Conservation (phyloP, 805 yeast genomes). For the Yarrowia deformans region DNA sequence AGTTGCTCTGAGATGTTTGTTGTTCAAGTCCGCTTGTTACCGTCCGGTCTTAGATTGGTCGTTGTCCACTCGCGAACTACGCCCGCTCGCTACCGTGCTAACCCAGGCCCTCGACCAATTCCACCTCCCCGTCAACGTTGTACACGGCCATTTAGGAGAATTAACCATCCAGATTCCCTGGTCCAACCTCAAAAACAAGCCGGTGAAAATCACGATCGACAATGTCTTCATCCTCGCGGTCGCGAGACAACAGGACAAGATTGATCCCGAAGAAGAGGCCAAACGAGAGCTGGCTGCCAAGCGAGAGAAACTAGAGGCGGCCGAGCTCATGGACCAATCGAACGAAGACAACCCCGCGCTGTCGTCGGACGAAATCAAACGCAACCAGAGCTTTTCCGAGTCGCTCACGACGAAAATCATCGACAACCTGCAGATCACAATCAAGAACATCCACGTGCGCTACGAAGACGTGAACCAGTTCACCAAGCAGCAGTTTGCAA, state of each 20-base stretch:
- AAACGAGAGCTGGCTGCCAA: conserved; percentile 71
- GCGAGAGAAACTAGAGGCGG: conserved; percentile 68
- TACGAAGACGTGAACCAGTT: conserved; percentile 76
- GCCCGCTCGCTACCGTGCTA: conserved; percentile 2
- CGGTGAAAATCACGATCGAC: conserved; percentile 85
- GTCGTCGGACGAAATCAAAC: conserved; percentile 51
- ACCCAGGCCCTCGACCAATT: conserved; percentile 76
- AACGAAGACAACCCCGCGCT: conserved; percentile 49
- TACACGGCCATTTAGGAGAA: conserved; percentile 88
- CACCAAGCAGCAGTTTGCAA: conserved; percentile 70
- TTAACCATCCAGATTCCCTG: conserved; percentile 93
- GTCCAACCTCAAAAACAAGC: conserved; percentile 91
- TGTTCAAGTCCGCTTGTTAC: too few species aligned
- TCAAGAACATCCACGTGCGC: conserved; percentile 87
- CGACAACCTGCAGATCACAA: conserved; percentile 90
- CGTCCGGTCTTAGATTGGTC: too few species aligned
- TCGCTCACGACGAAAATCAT: conserved; percentile 86
- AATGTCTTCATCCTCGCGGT: conserved; percentile 84
- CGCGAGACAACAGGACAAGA: conserved; percentile 69
- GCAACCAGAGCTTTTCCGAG: conserved; percentile 85
- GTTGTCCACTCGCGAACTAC: not conserved
- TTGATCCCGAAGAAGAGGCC: conserved; percentile 66
- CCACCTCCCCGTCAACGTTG: conserved; percentile 84
- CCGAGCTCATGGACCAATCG: conserved; percentile 62
- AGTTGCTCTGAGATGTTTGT: too few species aligned